Percentiles rank a stretch among this genome's conserved stretches.
These are phyloP conservation scores for Pouteria glomerata DNA, from an alignment of 148 eudicot species.

Conservation along the genomic window DNA sequence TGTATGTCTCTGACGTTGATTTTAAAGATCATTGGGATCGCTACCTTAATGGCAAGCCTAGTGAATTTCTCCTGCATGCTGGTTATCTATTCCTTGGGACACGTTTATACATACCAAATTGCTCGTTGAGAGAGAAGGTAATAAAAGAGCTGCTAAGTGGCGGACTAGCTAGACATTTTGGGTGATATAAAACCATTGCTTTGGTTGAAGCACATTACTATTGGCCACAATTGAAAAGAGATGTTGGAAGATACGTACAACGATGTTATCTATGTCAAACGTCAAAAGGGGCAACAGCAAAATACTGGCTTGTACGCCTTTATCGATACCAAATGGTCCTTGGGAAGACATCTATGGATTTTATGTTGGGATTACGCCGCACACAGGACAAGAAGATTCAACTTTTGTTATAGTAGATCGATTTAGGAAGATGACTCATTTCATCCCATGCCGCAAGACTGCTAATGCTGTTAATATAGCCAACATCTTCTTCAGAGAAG, in stretches of 20 bases:
- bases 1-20: too few species aligned
- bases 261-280: not conserved
- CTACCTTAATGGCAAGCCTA: too few species aligned
- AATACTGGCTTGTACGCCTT: not conserved
- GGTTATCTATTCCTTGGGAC: not conserved
- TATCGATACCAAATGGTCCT: not conserved
- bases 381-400: not conserved
- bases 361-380: not conserved
- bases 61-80: not conserved
- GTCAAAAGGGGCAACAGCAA: not conserved
- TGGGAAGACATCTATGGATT: not conserved
- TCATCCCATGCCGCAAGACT: not conserved
- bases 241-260: not conserved
- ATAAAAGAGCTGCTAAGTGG: not conserved
- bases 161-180: not conserved
- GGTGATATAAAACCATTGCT: not conserved
- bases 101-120: not conserved
- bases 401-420: not conserved
- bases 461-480: not conserved
- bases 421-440: not conserved
- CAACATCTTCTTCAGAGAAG: not conserved
- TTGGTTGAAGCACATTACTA: not conserved
- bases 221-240: not conserved
- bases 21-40: too few species aligned
- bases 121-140: not conserved